phyloP scores from a whole-genome alignment of 78 protist genomes.

The Dictyostelium intermedium region DNA sequence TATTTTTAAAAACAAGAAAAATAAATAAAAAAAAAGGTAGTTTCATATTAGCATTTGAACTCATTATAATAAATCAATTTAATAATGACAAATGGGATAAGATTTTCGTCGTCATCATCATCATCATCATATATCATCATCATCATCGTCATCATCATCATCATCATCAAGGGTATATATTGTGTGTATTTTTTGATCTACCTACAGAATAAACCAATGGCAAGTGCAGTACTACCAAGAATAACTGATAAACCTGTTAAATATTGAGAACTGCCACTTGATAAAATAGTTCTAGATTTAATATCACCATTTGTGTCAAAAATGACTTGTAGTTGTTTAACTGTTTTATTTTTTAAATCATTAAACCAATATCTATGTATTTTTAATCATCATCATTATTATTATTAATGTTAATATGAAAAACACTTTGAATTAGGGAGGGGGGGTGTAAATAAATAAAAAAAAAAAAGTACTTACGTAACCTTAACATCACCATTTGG shows the following conservation, averaged over 20 bases:
- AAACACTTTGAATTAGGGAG: no score
- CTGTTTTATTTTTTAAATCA: not conserved
- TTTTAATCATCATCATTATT: not conserved
- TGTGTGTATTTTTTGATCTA: no score
- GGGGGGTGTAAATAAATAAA: not conserved
- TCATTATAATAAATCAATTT: no score
- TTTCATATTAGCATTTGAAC: no score
- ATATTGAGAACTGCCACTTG: not conserved
- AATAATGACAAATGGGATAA: no score
- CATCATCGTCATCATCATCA: no score
- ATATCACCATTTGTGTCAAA: constrained; percentile 47
- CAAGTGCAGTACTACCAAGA: not conserved
- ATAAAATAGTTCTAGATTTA: constrained; percentile 1
- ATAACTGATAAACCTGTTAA: not conserved
- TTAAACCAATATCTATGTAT: constrained; percentile 2
- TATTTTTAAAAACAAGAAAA: no score
- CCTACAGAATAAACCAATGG: not conserved
- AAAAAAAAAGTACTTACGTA: not conserved
- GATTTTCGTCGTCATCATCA: no score
- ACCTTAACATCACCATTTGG: constrained; percentile 2
- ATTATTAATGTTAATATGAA: no score
- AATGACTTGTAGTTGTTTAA: not conserved
- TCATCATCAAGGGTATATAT: no score
- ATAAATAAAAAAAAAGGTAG: no score
- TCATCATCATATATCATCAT: no score